Evolutionary conservation across 441 rosid genomes (phyloP), one percentile per base, ranked within the genome.

Genomic region (Syzygium syzygioides): DNA sequence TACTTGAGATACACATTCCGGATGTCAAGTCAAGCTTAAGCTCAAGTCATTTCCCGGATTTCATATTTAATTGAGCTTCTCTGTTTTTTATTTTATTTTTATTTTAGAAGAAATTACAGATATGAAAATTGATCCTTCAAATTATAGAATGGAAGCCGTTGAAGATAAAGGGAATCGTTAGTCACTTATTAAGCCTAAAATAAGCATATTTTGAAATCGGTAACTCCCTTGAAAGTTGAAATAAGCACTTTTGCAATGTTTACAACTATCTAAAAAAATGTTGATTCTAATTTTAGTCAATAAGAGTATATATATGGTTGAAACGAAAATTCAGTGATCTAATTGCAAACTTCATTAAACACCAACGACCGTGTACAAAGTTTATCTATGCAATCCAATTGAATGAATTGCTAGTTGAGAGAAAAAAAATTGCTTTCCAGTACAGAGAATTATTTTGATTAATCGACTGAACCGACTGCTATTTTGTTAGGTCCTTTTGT

Each of bases 51-150:
- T 7, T 45, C 48, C 48, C 48, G 48, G 48, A 45, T 45, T 45
- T 45, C 48, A 45, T 45, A 71, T 71, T 28, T 37, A 41, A 20
- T 41, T 41, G 83, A 76, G 53, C n/a, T 76, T 76, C n/a, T 71
- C 7, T 18, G 0, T 66, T 66, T 32, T 0, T 19, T 0, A 2
- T 2, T 19, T 34, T 19, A 5, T 41, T 6, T 20, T 1, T 3
- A 4, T 1, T 41, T 76, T 11, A 7, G 17, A 23, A 76, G 26
- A 6, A 41, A 76, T 37, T 76, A 45, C 23, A 76, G 28, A 12
- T 76, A 45, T 12, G 52, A 76, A 76, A 76, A 41, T 41, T 45
- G n/a, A 41, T 12, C n/a, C 52, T 41, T 15, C 28, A 41, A 37
- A 76, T 76, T 76, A 26, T 41, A 41, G 52, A 37, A 23, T 26